Evolutionary conservation across 495 filamentous ascomycete species (phyloP).

Genomic region (Neurospora africana): DNA sequence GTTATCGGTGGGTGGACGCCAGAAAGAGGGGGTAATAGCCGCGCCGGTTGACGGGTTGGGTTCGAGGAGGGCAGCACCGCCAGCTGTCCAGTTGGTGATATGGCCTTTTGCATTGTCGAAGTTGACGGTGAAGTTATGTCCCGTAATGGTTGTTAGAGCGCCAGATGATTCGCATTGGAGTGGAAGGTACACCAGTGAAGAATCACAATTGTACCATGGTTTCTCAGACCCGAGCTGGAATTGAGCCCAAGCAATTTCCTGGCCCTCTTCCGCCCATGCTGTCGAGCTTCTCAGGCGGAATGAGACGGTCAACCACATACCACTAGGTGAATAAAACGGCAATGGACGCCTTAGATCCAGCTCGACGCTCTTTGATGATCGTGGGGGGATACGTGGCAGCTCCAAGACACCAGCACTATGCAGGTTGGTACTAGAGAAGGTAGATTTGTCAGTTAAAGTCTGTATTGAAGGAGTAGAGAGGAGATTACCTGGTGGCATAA

Average conservation of each 20-base stretch:
- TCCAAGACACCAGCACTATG: constrained; percentile 9
- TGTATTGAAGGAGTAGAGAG: not conserved
- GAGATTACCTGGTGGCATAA: constrained; percentile 8
- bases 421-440: not conserved
- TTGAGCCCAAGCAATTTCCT: constrained; percentile 22
- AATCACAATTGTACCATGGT: no score
- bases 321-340: not conserved
- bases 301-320: constrained; percentile 14
- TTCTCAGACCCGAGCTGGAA: not conserved
- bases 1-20: constrained; percentile 48
- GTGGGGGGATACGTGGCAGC: constrained; percentile 7
- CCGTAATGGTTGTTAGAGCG: constrained; percentile 1
- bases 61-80: constrained; percentile 14
- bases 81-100: constrained; percentile 26
- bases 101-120: constrained; percentile 33
- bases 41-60: constrained; percentile 30
- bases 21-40: constrained; percentile 26
- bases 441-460: not conserved
- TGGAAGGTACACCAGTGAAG: not conserved
- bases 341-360: not conserved
- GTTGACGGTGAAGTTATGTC: constrained; percentile 16
- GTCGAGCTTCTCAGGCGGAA: constrained; percentile 7
- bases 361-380: constrained; percentile 1
- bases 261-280: constrained; percentile 15
- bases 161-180: not conserved